These are phyloP conservation scores for Spatholobus suberectus DNA, from an alignment of 306 rosid species.

Conservation along the genomic window DNA sequence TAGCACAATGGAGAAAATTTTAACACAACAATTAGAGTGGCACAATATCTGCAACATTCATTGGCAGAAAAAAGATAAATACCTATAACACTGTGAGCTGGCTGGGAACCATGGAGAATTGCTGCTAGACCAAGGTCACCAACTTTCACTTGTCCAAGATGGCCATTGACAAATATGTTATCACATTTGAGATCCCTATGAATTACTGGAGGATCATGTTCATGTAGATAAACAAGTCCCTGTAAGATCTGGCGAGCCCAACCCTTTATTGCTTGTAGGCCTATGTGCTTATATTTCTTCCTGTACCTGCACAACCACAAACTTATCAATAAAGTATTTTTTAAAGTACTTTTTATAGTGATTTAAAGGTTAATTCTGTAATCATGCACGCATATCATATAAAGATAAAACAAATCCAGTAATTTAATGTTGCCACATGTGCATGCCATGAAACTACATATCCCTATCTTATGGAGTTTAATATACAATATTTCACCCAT, in stretches of 20 bases:
- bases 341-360: neutral
- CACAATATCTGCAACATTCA: neutral
- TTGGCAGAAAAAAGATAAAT: conserved; percentile 23
- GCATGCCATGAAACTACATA: neutral
- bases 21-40: neutral
- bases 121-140: conserved; percentile 93
- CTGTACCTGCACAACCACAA: conserved; percentile 67
- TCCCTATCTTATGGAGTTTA: neutral
- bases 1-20: conserved; percentile 26
- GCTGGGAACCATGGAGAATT: conserved; percentile 71
- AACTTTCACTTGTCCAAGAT: conserved; percentile 92
- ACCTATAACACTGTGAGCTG: conserved; percentile 95
- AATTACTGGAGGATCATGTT: conserved; percentile 82
- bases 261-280: conserved; percentile 70
- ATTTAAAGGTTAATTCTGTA: conserved; percentile 15
- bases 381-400: neutral
- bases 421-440: neutral
- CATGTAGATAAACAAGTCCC: conserved; percentile 85
- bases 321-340: neutral
- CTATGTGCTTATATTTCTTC: conserved; percentile 64
- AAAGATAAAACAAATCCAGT: conserved; percentile 6
- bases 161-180: conserved; percentile 89
- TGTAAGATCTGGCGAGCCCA: conserved; percentile 83
- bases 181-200: conserved; percentile 95
- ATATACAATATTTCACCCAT: neutral